phyloP scores from a whole-genome alignment of 176 grass and related monocot species.

The Otatea glauca region DNA sequence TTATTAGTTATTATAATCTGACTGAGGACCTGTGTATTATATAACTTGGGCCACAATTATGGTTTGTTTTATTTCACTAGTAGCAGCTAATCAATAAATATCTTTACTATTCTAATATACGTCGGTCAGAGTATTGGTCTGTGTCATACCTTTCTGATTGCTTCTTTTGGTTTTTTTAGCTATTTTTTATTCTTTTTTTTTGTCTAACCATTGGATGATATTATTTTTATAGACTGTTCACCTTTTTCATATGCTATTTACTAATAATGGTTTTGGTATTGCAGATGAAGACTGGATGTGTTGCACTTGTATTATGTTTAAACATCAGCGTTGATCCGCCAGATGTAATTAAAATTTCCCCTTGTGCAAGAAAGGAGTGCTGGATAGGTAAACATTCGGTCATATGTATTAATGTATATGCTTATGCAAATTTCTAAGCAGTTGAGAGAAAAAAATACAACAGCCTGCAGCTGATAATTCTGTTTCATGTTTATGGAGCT shows the following conservation, averaged over 20 bases:
- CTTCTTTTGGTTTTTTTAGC: background rate
- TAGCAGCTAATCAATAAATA: constrained; percentile 32
- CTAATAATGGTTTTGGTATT: constrained; percentile 48
- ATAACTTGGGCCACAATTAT: background rate
- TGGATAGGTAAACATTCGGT: constrained; percentile 82
- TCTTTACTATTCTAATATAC: constrained; percentile 6
- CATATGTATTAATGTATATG: constrained; percentile 4
- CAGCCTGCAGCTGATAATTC: constrained; percentile 23
- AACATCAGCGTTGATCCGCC: constrained; percentile 95
- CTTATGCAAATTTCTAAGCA: constrained; percentile 20
- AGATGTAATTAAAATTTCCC: constrained; percentile 96
- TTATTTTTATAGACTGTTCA: constrained; percentile 18
- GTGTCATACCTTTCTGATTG: background rate
- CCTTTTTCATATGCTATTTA: constrained; percentile 30
- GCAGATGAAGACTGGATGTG: constrained; percentile 98
- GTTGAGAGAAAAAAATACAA: background rate
- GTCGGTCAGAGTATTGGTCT: background rate
- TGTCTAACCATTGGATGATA: background rate
- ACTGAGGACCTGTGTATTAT: background rate
- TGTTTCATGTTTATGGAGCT: constrained; percentile 29
- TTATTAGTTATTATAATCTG: constrained; percentile 1
- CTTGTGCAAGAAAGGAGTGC: constrained; percentile 94
- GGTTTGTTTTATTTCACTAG: constrained; percentile 5
- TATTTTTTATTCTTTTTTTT: constrained; percentile 5
- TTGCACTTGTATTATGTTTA: constrained; percentile 96